These are phyloP conservation scores for Durio zibethinus DNA, from an alignment of 345 rosid species.

Conservation along the genomic window DNA sequence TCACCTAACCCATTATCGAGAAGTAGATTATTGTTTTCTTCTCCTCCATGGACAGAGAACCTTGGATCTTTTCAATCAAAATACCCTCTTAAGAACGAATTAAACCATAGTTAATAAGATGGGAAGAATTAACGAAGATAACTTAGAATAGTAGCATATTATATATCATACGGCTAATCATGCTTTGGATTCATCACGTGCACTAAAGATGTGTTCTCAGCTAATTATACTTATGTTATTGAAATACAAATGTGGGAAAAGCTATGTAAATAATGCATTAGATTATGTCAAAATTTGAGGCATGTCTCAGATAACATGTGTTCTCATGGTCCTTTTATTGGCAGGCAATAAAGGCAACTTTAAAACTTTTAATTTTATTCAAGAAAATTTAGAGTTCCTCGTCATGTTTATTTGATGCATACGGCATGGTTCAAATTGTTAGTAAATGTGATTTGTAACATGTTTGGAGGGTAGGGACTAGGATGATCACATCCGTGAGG, in stretches of 20 bases:
- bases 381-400: neutral
- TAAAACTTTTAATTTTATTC: too few relatives aligned
- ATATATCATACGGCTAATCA: neutral
- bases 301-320: neutral
- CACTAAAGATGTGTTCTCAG: neutral
- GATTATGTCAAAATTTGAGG: neutral
- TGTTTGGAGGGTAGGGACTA: constrained; percentile 80
- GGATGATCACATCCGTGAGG: constrained; percentile 57
- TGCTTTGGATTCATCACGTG: neutral
- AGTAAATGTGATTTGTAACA: constrained; percentile 31
- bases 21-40: constrained; percentile 53
- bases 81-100: constrained; percentile 38
- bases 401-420: constrained; percentile 3
- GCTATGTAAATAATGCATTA: neutral
- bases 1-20: constrained; percentile 82
- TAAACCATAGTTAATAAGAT: neutral
- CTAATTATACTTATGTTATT: too few relatives aligned
- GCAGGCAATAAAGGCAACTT: neutral
- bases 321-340: neutral
- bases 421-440: constrained; percentile 25
- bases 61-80: constrained; percentile 61
- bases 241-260: constrained; percentile 30
- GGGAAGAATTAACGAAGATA: too few relatives aligned
- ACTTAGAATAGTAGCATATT: too few relatives aligned
- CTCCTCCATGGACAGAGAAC: constrained; percentile 30